Conservation (phyloP, 371 early-diverging fungal genomes). For the Mucor racemosus region DNA sequence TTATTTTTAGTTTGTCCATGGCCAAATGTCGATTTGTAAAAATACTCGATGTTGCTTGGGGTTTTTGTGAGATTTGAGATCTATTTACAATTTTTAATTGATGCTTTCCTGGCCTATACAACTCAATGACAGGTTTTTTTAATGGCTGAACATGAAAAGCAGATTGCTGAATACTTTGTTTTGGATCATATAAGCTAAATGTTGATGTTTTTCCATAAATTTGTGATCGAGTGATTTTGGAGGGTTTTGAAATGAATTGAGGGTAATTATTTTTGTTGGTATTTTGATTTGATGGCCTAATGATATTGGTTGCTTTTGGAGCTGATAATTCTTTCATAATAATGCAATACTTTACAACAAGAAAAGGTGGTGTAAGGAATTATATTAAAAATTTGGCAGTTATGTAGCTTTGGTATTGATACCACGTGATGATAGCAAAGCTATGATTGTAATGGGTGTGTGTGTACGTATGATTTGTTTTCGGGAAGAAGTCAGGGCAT, state of each 20-base stretch:
- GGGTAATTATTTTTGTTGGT: background rate
- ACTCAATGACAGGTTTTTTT: conserved; percentile 1
- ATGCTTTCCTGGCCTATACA: background rate
- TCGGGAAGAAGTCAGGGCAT: conserved; percentile 16
- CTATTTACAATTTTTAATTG: background rate
- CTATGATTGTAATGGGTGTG: too few species aligned
- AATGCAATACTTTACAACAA: background rate
- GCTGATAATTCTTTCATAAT: conserved; percentile 16
- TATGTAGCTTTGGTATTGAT: too few species aligned
- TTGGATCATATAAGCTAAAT: conserved; percentile 21
- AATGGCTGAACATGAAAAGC: background rate
- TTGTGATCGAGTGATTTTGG: background rate
- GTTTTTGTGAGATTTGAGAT: background rate
- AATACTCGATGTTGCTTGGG: background rate
- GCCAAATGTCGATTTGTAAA: background rate
- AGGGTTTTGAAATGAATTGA: background rate
- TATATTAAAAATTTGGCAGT: too few species aligned
- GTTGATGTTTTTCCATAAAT: background rate
- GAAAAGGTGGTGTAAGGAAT: background rate
- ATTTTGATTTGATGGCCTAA: conserved; percentile 16
- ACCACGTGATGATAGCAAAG: background rate
- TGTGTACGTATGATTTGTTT: background rate
- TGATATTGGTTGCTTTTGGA: conserved; percentile 29
- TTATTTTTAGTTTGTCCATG: background rate
- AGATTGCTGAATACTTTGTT: background rate